Evolutionary conservation across 495 filamentous ascomycete genomes (phyloP).

Genomic region (Cercophora scortea): DNA sequence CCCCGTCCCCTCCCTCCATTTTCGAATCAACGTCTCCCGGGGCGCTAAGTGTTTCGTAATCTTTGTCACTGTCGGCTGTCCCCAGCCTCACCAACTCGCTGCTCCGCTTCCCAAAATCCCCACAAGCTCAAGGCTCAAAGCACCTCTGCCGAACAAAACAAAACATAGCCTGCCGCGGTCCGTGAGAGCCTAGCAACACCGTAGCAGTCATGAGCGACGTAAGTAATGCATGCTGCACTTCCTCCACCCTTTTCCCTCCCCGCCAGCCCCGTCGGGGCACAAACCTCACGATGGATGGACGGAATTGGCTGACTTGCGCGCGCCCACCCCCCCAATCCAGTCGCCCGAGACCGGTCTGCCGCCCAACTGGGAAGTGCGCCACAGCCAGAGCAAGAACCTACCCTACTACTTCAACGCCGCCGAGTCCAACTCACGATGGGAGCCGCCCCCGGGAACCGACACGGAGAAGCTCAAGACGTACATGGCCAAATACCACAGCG

Average conservation of each 20-base stretch:
- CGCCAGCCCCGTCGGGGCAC: too few species aligned
- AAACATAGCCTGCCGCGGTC: background rate
- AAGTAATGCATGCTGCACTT: background rate
- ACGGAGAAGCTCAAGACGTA: constrained; percentile 83
- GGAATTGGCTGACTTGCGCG: background rate
- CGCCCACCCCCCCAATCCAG: background rate
- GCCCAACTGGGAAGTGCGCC: constrained; percentile 83
- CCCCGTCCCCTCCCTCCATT: too few species aligned
- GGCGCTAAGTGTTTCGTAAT: too few species aligned
- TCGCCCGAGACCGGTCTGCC: constrained; percentile 70
- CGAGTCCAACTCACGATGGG: constrained; percentile 85
- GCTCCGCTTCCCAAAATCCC: too few species aligned
- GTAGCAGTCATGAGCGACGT: constrained; percentile 12
- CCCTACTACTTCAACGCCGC: constrained; percentile 93
- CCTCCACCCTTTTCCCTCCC: background rate
- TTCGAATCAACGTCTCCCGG: too few species aligned
- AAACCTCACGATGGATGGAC: too few species aligned
- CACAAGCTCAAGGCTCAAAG: too few species aligned
- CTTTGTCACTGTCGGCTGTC: too few species aligned
- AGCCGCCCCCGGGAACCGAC: constrained; percentile 80
- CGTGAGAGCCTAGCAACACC: background rate
- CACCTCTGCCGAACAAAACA: background rate
- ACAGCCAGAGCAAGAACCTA: constrained; percentile 93
- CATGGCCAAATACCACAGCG: constrained; percentile 75
- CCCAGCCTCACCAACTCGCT: too few species aligned